phyloP scores from a whole-genome alignment of 2,329 filamentous ascomycete genomes.

The Trichoderma endophyticum region DNA sequence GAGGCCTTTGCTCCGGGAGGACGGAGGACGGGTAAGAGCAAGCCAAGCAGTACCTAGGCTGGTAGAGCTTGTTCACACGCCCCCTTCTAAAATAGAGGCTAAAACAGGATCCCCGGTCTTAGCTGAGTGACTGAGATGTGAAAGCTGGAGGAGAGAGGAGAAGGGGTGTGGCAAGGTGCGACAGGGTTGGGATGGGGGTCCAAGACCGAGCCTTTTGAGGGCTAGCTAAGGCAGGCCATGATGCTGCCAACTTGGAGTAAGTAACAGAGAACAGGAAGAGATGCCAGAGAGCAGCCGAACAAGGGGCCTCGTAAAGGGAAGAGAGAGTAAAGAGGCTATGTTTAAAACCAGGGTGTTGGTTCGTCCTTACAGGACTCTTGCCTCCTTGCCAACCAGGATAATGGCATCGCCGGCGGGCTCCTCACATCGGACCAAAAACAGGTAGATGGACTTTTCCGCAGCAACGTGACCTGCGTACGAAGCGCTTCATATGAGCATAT shows the following conservation, averaged over 20 bases:
- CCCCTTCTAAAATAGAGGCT: constrained; percentile 3
- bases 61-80: not conserved
- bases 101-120: constrained; percentile 10
- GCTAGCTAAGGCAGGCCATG: not conserved
- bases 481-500: not conserved
- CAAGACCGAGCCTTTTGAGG: not conserved
- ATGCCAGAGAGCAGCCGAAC: not conserved
- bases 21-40: not conserved
- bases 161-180: not conserved
- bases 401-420: not conserved
- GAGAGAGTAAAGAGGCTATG: not conserved
- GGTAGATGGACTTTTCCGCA: not conserved
- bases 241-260: not conserved
- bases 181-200: not conserved
- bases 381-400: not conserved
- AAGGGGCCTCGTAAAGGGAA: constrained; percentile 1
- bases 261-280: not conserved
- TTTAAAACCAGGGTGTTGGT: constrained; percentile 6
- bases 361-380: constrained; percentile 1
- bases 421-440: constrained; percentile 4
- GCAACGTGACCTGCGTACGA: not conserved
- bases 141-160: not conserved
- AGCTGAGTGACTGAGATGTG: not conserved
- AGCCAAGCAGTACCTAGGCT: not conserved
- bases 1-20: not conserved